phyloP scores from a whole-genome alignment of 805 yeast species.

The Groenewaldozyma tartarivorans region DNA sequence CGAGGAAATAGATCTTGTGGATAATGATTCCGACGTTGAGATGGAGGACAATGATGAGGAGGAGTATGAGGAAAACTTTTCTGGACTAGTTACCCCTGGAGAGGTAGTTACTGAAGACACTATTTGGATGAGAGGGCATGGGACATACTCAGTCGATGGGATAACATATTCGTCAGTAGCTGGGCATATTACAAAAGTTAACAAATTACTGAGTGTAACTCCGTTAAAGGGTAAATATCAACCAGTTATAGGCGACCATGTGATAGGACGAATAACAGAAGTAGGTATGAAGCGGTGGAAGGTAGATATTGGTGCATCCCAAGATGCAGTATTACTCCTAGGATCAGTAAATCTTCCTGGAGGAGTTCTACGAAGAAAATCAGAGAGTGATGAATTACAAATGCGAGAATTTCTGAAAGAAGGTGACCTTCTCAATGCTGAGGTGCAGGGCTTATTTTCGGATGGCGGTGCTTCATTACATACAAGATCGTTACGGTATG shows the following conservation, averaged over 20 bases:
- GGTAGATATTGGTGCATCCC: constrained; percentile 92
- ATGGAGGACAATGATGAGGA: constrained; percentile 7
- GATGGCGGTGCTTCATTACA: constrained; percentile 93
- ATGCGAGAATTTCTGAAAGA: constrained; percentile 93
- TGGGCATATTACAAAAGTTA: constrained; percentile 79
- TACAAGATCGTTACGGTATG: constrained; percentile 91
- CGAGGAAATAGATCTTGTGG: constrained; percentile 21
- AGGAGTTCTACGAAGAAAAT: constrained; percentile 86
- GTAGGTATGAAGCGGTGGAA: constrained; percentile 94
- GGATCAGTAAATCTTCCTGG: constrained; percentile 98
- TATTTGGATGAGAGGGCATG: constrained; percentile 98
- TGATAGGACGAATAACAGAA: constrained; percentile 88
- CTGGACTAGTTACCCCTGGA: constrained; percentile 77
- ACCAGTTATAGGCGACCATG: constrained; percentile 95
- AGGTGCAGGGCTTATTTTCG: constrained; percentile 78
- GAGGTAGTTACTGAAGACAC: constrained; percentile 94
- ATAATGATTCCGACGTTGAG: constrained; percentile 18
- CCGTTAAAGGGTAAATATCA: constrained; percentile 82
- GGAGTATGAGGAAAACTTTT: constrained; percentile 1
- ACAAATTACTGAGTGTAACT: constrained; percentile 72
- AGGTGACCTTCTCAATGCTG: constrained; percentile 92
- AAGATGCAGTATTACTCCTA: constrained; percentile 82
- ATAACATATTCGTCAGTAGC: constrained; percentile 85
- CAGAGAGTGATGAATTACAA: constrained; percentile 91
- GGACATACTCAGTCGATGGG: constrained; percentile 73